Base-by-base conservation (phyloP, 805 yeast genomes). In the Saturnispora silvae region DNA sequence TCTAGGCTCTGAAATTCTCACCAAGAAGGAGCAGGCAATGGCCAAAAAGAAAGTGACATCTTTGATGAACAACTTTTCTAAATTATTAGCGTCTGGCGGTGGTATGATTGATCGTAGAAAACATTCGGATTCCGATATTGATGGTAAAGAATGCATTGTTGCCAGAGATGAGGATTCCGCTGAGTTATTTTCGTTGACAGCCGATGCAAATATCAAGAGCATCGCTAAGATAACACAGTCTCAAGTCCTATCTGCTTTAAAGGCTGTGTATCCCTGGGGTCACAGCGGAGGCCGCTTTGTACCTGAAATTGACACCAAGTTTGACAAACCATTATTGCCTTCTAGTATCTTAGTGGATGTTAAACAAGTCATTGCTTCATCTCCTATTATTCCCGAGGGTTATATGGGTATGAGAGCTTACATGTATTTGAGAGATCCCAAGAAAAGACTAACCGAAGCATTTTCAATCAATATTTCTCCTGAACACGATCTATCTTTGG, bases 291-390 rank as follows among this genome's bases (percentile, higher is more conserved):
- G 56, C 3, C 27, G 45, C 4, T 53, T 72, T 38, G 55, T 54
- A n/a, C 76, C 82, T 2, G 54, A 59, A 13, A 60, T 63, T 20
- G 65, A 68, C 46, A 55, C 61, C 28, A 65, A 66, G 41, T 73
- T 76, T 45, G 57, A 58, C 31, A 65, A 65, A 25, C n/a, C n/a
- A n/a, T 68, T 68, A 4, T 65, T 72, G 4, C 74, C 80, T 2
- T 67, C 77, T 4, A 86, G 82, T 53, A 72, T 84, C 39, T 56
- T 83, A 54, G 83, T 81, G 31, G 92, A 81, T 53, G 79, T 83
- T 56, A 77, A 77, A 51, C 70, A 81, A 28, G 83, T 81, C 27
- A 60, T 64, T 15, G 74, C 74, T 32, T 67, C 82, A 2, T 67
- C 81, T 0, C 63, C 63, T 19, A 61, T 72, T 45, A 67, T 70